Base-by-base conservation (phyloP, 2,329 filamentous ascomycete genomes). In the Alternaria sp. region DNA sequence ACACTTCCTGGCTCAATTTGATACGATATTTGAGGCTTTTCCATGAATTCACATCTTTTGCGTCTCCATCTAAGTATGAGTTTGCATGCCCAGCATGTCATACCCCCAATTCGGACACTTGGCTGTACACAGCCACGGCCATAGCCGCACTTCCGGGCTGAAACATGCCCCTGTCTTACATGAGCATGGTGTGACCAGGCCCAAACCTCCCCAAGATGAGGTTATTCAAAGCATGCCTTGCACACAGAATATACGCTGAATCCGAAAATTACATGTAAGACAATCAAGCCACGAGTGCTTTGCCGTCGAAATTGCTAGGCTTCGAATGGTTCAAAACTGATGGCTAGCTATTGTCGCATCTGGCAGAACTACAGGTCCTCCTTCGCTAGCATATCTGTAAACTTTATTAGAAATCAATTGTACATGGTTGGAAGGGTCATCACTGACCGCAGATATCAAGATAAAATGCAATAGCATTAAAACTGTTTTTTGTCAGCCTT, bases 401-500 rank as follows among this genome's bases (percentile, higher is more conserved):
- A 9, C 7, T 11, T 8, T 45, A 34, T 62, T 34, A 67, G 45
- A 28, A 45, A 20, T 34, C 16, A 32, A 27, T 28, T 18, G 11
- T 25, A 8, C 3, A 11, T 30, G 5, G 14, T 27, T 36, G 8
- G 4, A 12, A 12, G 8, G 27, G 20, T 11, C 18, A 9, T 20
- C 5, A 69, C 79, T 66, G 80, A 89, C 82, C 89, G 78, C 82
- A 90, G 64, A 89, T 88, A 63, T 93, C 81, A 83, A 88, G 71
- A 86, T 86, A 83, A 82, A 91, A 82, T 80, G 83, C 80, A 74
- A 89, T 76, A 74, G 91, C 81, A 86, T 89, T 89, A 75, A 89
- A 90, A 44, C 84, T 87, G 63, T 50, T 44, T 34, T n/a, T n/a
- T 9, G 54, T 75, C 59, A 69, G 65, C 49, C 36, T 30, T 45